Evolutionary conservation across 192 early-diverging fungal genomes (phyloP).

Genomic region (Funneliformis geosporum): DNA sequence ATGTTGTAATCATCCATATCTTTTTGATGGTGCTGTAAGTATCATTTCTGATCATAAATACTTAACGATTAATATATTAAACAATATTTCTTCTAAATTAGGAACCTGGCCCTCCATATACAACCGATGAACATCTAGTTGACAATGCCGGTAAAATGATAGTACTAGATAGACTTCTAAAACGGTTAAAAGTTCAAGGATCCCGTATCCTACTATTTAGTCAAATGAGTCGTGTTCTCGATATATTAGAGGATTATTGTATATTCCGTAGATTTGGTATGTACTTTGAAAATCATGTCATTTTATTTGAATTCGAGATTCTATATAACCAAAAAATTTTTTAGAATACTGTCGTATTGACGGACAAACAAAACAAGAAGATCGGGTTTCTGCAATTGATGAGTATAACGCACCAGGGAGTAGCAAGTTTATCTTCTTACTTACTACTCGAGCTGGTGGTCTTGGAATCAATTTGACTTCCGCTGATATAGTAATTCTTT

Average conservation of each 20-base stretch:
- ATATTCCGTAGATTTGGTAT: slow-evolving; percentile 80
- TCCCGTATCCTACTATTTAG: slow-evolving; percentile 95
- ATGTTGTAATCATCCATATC: slow-evolving; percentile 95
- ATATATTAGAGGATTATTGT: slow-evolving; percentile 98
- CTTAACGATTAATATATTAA: slow-evolving; percentile 50
- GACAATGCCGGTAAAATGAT: slow-evolving; percentile 93
- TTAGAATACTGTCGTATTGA: slow-evolving; percentile 93
- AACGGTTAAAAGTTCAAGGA: slow-evolving; percentile 77
- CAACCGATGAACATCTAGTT: slow-evolving; percentile 94
- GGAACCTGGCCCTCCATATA: slow-evolving; percentile 95
- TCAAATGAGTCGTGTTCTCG: slow-evolving; percentile 98
- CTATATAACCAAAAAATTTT: not conserved
- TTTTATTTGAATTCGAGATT: not conserved
- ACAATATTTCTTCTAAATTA: slow-evolving; percentile 29
- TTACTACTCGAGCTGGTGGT: slow-evolving; percentile 96
- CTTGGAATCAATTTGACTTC: slow-evolving; percentile 96
- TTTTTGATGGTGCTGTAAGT: slow-evolving; percentile 76
- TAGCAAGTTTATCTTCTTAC: slow-evolving; percentile 93
- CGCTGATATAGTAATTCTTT: slow-evolving; percentile 95
- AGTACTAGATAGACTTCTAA: slow-evolving; percentile 87
- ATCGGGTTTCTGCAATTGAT: slow-evolving; percentile 88
- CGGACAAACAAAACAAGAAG: slow-evolving; percentile 93
- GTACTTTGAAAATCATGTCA: not conserved
- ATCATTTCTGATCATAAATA: slow-evolving; percentile 52
- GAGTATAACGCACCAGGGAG: slow-evolving; percentile 90